These are phyloP conservation scores for Zoysia japonica DNA, from an alignment of 176 grass and related monocot genomes.

Conservation along the genomic window DNA sequence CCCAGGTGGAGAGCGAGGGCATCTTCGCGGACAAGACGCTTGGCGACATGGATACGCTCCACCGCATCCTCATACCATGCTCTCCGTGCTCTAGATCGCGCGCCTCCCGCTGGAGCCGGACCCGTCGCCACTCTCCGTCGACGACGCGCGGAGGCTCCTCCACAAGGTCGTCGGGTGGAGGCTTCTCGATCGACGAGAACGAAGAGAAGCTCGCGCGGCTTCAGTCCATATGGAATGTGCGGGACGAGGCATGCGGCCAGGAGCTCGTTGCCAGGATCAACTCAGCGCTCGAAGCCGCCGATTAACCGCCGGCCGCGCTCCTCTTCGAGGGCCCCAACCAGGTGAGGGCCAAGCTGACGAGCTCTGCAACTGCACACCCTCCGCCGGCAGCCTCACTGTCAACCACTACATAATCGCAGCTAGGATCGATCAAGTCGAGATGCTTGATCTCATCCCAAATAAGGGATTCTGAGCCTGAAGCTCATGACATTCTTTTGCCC, in stretches of 20 bases:
- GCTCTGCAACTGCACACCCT: constrained; percentile 33
- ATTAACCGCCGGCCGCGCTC: constrained; percentile 46
- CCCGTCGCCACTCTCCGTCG: constrained; percentile 35
- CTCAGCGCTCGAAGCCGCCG: constrained; percentile 45
- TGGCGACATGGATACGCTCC: constrained; percentile 73
- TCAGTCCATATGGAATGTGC: constrained; percentile 81
- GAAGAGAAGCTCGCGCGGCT: constrained; percentile 32
- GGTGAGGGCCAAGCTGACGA: constrained; percentile 58
- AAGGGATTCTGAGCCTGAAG: constrained; percentile 73
- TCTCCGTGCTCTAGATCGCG: constrained; percentile 73
- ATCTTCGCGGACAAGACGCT: constrained; percentile 77
- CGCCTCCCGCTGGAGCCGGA: constrained; percentile 46
- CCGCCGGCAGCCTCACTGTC: constrained; percentile 54
- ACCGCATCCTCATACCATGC: constrained; percentile 82
- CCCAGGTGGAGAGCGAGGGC: constrained; percentile 83
- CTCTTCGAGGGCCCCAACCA: constrained; percentile 60
- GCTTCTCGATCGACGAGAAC: constrained; percentile 36
- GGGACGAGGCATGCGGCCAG: constrained; percentile 57
- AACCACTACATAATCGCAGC: constrained; percentile 73
- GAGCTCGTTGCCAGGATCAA: constrained; percentile 76
- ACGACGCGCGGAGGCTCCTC: constrained; percentile 61
- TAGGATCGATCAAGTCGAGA: constrained; percentile 66
- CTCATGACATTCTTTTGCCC: not conserved
- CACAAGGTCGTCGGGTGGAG: constrained; percentile 84
- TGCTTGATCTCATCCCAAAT: constrained; percentile 64